A percentile compares a stretch with the other conserved stretches of the same genome.
Evolutionary conservation across 225 moss, liverwort and hornwort species (phyloP).

Genomic region (Thuidium tamariscinum): DNA sequence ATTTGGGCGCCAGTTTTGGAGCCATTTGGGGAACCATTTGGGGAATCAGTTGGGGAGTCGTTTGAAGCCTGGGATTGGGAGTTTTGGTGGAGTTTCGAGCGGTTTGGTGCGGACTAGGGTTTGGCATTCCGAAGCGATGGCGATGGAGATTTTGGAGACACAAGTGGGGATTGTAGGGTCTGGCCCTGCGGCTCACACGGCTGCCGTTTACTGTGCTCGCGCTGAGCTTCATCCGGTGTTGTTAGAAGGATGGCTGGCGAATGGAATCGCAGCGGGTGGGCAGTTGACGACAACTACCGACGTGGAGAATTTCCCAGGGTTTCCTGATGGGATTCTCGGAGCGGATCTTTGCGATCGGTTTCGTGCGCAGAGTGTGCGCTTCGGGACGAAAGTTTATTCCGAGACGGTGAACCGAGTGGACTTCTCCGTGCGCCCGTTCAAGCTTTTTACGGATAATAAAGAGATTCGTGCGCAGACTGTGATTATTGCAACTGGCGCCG

Average conservation of each 20-base stretch:
- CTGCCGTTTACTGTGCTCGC: constrained; percentile 74
- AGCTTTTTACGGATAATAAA: constrained; percentile 50
- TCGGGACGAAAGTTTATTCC: constrained; percentile 66
- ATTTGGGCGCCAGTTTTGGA: background rate
- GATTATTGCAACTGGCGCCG: constrained; percentile 85
- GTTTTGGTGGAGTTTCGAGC: background rate
- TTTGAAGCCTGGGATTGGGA: background rate
- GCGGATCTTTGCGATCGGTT: constrained; percentile 62
- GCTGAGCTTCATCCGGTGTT: constrained; percentile 80
- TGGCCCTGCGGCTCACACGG: constrained; percentile 96
- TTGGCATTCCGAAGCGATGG: constrained; percentile 13
- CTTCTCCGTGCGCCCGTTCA: constrained; percentile 56
- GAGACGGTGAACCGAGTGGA: constrained; percentile 83
- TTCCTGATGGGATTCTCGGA: constrained; percentile 77
- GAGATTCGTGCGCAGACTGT: constrained; percentile 77
- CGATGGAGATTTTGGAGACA: constrained; percentile 51
- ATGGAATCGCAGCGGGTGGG: constrained; percentile 87
- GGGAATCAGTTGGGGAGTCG: background rate
- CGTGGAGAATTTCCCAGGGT: constrained; percentile 97
- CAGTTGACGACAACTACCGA: constrained; percentile 94
- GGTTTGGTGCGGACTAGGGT: background rate
- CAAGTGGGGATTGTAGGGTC: constrained; percentile 80
- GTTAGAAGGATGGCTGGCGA: constrained; percentile 90
- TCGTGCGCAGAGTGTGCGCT: constrained; percentile 64
- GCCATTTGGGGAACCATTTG: background rate